Evolutionary conservation across 2,329 filamentous ascomycete species (phyloP).

Genomic region (Coniella lustricola): DNA sequence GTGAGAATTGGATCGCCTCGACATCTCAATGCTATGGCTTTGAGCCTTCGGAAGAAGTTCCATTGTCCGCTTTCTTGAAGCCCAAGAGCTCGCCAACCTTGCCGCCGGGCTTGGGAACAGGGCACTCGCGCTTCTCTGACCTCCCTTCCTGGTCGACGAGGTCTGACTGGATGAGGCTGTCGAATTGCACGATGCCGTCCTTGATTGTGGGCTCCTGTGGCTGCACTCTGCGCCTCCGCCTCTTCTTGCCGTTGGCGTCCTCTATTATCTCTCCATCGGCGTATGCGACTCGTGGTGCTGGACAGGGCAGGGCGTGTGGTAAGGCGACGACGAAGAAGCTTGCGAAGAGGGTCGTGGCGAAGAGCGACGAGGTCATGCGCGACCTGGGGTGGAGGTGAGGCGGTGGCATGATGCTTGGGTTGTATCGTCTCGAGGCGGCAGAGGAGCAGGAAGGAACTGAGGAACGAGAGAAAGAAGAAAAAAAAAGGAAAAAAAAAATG

Average conservation of each 20-base stretch:
- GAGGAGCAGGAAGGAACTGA: not conserved
- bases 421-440: not conserved
- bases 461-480: too few species aligned
- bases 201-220: conserved; percentile 16
- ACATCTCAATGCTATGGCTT: not conserved
- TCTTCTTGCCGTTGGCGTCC: conserved; percentile 38
- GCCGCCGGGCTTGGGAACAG: conserved; percentile 83
- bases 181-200: conserved; percentile 38
- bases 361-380: conserved; percentile 86
- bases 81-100: conserved; percentile 47
- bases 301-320: conserved; percentile 87
- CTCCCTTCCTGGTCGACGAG: conserved; percentile 32
- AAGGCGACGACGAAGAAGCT: conserved; percentile 89
- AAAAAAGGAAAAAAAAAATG: too few species aligned
- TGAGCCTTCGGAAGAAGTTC: conserved; percentile 1
- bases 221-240: conserved; percentile 30
- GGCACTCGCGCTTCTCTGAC: conserved; percentile 65
- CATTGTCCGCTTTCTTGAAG: conserved; percentile 41
- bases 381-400: conserved; percentile 90
- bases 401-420: conserved; percentile 58
- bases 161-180: conserved; percentile 32
- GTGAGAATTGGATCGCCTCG: too few species aligned
- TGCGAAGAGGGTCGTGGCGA: conserved; percentile 82
- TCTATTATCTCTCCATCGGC: conserved; percentile 57
- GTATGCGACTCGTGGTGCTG: conserved; percentile 67